These are phyloP conservation scores for Aureobasidium namibiae DNA, from an alignment of 2,329 filamentous ascomycete genomes.

Conservation along the genomic window DNA sequence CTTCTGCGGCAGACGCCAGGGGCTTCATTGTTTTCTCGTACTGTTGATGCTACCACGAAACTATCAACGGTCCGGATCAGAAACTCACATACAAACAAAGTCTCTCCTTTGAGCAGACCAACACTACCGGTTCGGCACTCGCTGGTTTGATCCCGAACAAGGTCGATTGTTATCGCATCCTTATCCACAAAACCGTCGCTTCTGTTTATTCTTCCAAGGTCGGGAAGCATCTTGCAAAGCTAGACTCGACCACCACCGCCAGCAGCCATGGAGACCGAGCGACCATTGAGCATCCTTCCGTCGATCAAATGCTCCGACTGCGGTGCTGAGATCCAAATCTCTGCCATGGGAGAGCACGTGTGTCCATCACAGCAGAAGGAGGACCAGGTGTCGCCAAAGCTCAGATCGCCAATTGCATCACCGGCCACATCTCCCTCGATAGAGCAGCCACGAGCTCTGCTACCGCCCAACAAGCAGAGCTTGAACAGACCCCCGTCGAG, in stretches of 20 bases:
- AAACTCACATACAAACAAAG: conserved; percentile 5
- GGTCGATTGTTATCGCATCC: neutral
- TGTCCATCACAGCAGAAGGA: conserved; percentile 38
- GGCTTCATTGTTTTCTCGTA: conserved; percentile 1
- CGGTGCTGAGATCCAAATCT: conserved; percentile 68
- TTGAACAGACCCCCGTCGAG: conserved; percentile 20
- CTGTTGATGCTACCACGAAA: conserved; percentile 8
- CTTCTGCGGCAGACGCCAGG: neutral
- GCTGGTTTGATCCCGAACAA: neutral
- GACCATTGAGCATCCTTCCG: conserved; percentile 56
- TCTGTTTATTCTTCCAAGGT: conserved; percentile 4
- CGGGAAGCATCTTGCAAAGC: neutral
- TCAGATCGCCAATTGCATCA: neutral
- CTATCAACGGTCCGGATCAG: conserved; percentile 3
- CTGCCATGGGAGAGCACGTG: conserved; percentile 74
- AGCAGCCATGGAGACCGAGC: conserved; percentile 10
- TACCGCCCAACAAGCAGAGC: conserved; percentile 11
- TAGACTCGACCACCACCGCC: neutral
- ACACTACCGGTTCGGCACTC: neutral
- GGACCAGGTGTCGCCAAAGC: neutral
- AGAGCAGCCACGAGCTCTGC: conserved; percentile 26
- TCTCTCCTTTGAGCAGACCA: neutral
- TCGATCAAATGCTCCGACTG: conserved; percentile 84
- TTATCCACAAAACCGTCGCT: conserved; percentile 1
- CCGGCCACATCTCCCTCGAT: conserved; percentile 24